Evolutionary conservation across 2,329 filamentous ascomycete species (phyloP), one percentile per base, ranked within the genome.

Genomic region (Aureobasidium melanogenum): DNA sequence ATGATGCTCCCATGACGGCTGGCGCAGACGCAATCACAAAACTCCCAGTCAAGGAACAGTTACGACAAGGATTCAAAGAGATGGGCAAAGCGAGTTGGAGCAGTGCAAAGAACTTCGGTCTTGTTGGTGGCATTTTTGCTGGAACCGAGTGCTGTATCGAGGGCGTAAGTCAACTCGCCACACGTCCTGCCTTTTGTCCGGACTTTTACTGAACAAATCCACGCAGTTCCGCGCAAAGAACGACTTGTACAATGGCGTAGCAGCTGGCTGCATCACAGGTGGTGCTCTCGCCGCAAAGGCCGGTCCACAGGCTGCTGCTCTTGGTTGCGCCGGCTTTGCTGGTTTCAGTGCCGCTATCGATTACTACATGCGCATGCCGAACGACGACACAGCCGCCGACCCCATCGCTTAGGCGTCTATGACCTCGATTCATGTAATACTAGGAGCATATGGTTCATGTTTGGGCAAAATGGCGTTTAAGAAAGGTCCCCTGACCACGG

Each of bases 131-230:
- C 2, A 82, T 97, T 22, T 99, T 95, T 78, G 84, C 86, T 17
- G 93, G 93, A 43, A 96, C 94, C 58, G 94, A 99, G 77, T 99
- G 94, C 78, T 91, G 89, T 66, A 91, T 99, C 70, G 94, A 99
- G 75, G 92, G 92, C 0, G 75, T 81, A 62, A 15, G 67, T 57
- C 15, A 10, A 38, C n/a, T n/a, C 12, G 46, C 14, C 28, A n/a
- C 15, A n/a, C 22, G 5, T 34, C 28, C 46, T 30, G 14, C 44
- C 24, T 47, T 9, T 47, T 6, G 22, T 7, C 7, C 5, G 28
- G n/a, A 28, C 2, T 14, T 5, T 50, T 19, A 14, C 50, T 41
- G 47, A 57, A 15, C 19, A 39, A 12, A 38, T 1, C 43, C 17
- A 17, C 26, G 9, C 57, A 67, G 65, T 82, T 89, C 69, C 84